Conservation (phyloP, 345 rosid species). For the Syzygium aromaticum region DNA sequence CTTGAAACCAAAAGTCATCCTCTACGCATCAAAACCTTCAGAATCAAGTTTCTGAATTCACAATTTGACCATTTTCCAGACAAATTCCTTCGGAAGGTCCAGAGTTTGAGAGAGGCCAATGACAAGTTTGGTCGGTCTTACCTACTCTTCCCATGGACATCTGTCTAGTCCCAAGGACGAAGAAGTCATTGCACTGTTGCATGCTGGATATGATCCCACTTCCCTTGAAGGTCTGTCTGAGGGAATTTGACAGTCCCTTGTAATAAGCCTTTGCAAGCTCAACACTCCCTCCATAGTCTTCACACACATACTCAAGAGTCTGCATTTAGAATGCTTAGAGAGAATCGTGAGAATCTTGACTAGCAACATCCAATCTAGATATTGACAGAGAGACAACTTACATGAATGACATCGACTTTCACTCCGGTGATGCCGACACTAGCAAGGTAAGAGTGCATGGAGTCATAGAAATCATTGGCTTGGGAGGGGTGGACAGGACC, state of each 20-base stretch:
- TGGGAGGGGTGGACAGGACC: slow-evolving; percentile 72
- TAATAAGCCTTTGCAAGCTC: slow-evolving; percentile 65
- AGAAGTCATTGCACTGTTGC: slow-evolving; percentile 91
- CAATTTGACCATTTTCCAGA: background rate
- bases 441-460: slow-evolving; percentile 80
- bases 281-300: slow-evolving; percentile 82
- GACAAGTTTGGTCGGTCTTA: slow-evolving; percentile 4
- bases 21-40: slow-evolving; percentile 23
- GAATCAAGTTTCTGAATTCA: background rate
- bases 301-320: slow-evolving; percentile 62
- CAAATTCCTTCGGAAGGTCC: background rate
- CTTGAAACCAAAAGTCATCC: slow-evolving; percentile 93
- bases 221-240: slow-evolving; percentile 65
- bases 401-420: slow-evolving; percentile 78
- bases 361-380: background rate
- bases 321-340: background rate
- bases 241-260: slow-evolving; percentile 49
- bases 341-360: background rate
- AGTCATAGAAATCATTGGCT: slow-evolving; percentile 50
- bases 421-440: slow-evolving; percentile 59
- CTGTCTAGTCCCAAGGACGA: slow-evolving; percentile 76
- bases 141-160: slow-evolving; percentile 87
- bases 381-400: slow-evolving; percentile 15
- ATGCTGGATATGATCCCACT: slow-evolving; percentile 68
- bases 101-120: background rate